Percentiles rank a stretch among this genome's conserved stretches.
Evolutionary conservation across 176 grass and related monocot species (phyloP).

Genomic region (Bolboschoenus planiculmis): DNA sequence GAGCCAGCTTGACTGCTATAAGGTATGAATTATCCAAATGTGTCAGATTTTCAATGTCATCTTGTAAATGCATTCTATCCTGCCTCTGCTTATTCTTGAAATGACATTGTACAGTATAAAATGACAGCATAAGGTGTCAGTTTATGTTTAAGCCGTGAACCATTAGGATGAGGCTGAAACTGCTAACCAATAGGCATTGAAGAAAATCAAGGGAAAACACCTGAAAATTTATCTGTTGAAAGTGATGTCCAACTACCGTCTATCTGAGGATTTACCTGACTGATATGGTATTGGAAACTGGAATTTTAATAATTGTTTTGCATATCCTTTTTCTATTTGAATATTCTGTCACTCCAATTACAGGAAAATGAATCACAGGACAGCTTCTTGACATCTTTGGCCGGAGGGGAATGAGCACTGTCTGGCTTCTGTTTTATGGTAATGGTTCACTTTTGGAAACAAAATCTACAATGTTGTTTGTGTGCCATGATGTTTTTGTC

Average conservation of each 20-base stretch:
- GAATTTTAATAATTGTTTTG: not conserved
- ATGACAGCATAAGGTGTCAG: not conserved
- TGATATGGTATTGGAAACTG: not conserved
- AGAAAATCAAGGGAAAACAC: not conserved
- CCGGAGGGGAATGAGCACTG: conserved; percentile 32
- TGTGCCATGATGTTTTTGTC: not conserved
- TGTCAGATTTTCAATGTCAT: too few relatives aligned
- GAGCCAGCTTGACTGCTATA: conserved; percentile 70
- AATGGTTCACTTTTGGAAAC: conserved; percentile 21
- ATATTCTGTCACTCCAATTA: not conserved
- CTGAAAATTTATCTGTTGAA: not conserved
- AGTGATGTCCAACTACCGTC: not conserved
- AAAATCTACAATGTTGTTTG: conserved; percentile 25
- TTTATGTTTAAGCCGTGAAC: not conserved
- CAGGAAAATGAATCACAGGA: conserved; percentile 69
- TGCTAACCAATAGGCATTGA: not conserved
- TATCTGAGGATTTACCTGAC: not conserved
- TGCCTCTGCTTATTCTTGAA: not conserved
- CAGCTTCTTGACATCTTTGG: conserved; percentile 40
- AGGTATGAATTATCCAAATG: conserved; percentile 8
- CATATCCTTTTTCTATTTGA: not conserved
- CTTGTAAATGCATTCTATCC: not conserved
- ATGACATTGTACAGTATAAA: not conserved
- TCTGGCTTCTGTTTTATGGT: conserved; percentile 5
- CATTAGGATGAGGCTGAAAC: not conserved